Evolutionary conservation across 2,329 filamentous ascomycete genomes (phyloP).

Genomic region (Aspergillus sp.): DNA sequence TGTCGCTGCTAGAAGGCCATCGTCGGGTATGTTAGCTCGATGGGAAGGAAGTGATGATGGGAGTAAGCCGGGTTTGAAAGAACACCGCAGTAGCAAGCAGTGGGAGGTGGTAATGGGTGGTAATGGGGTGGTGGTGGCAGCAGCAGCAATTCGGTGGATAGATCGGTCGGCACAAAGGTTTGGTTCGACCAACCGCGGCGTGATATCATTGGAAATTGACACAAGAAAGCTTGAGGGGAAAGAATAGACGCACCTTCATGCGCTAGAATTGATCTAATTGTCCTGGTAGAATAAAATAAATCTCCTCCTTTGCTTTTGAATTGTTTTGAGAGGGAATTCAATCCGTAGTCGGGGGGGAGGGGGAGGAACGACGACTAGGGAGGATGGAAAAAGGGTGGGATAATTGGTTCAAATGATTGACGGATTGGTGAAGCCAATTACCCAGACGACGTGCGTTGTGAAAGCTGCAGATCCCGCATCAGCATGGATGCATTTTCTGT

Average conservation of each 20-base stretch:
- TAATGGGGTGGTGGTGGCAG: neutral
- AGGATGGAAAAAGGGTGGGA: conserved; percentile 1
- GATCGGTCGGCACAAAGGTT: conserved; percentile 14
- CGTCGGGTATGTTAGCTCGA: conserved; percentile 16
- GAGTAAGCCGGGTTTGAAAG: conserved; percentile 14
- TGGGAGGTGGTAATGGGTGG: neutral
- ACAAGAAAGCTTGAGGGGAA: conserved; percentile 2
- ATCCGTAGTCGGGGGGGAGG: neutral
- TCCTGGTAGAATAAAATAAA: neutral
- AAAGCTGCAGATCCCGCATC: conserved; percentile 19
- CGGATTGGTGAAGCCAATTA: conserved; percentile 8
- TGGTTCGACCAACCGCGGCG: conserved; percentile 22
- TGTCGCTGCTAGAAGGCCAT: conserved; percentile 22
- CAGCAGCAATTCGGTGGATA: conserved; percentile 8
- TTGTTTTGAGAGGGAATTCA: neutral
- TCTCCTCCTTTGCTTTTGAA: neutral
- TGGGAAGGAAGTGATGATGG: conserved; percentile 14
- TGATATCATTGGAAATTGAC: conserved; percentile 32
- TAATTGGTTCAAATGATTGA: conserved; percentile 15
- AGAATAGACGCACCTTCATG: conserved; percentile 30
- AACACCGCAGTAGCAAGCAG: neutral
- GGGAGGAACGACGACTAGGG: neutral
- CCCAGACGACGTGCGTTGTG: conserved; percentile 14
- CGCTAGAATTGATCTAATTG: conserved; percentile 15
- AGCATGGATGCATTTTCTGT: conserved; percentile 14